These are phyloP conservation scores for Torulaspora microellipsoides DNA, from an alignment of 805 yeast genomes.

Conservation along the genomic window DNA sequence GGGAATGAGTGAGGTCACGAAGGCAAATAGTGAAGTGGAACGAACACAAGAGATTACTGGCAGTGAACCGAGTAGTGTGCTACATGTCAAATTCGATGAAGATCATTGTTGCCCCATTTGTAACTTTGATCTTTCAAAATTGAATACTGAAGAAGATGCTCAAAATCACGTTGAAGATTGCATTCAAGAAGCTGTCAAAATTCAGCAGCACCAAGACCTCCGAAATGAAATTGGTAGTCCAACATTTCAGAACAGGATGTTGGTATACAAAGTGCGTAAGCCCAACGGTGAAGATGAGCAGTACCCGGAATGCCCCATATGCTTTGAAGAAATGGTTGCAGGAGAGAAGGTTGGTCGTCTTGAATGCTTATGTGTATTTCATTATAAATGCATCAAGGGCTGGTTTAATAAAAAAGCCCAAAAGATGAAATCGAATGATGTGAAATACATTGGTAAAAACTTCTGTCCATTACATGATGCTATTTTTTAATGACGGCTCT, in stretches of 20 bases:
- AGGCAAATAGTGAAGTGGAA: slow-evolving; percentile 18
- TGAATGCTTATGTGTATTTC: slow-evolving; percentile 93
- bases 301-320: slow-evolving; percentile 83
- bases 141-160: slow-evolving; percentile 30
- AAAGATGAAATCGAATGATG: slow-evolving; percentile 19
- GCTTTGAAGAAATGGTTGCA: slow-evolving; percentile 80
- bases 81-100: slow-evolving; percentile 11
- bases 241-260: slow-evolving; percentile 61
- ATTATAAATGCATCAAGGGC: slow-evolving; percentile 80
- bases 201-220: slow-evolving; percentile 48
- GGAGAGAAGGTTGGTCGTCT: slow-evolving; percentile 88
- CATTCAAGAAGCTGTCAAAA: slow-evolving; percentile 51
- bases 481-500: slow-evolving; percentile 16
- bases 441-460: slow-evolving; percentile 32
- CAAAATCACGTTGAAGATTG: slow-evolving; percentile 73
- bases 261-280: slow-evolving; percentile 54
- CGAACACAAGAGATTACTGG: slow-evolving; percentile 7
- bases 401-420: slow-evolving; percentile 87
- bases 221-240: slow-evolving; percentile 43
- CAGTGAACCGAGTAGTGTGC: slow-evolving; percentile 11
- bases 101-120: slow-evolving; percentile 42
- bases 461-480: slow-evolving; percentile 50
- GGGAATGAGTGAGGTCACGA: slow-evolving; percentile 32
- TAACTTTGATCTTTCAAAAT: slow-evolving; percentile 19
- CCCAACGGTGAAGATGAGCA: slow-evolving; percentile 27